Conservation (phyloP, 768 basidiomycete species). For the Suillus bovinus region DNA sequence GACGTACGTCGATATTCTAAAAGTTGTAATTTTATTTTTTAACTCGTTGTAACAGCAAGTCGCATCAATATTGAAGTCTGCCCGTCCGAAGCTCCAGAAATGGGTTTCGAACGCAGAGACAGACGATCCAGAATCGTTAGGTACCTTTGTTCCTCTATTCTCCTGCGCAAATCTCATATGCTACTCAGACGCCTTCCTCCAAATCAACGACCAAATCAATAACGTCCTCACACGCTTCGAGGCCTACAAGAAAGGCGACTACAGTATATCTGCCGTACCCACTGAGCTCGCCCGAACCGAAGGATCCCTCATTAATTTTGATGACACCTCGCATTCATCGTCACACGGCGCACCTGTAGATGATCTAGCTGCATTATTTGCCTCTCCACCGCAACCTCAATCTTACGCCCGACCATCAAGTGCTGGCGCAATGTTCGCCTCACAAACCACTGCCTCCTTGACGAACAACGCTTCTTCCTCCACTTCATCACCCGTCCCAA, state of each 20-base stretch:
- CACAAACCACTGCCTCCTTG: conserved; percentile 23
- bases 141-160: conserved; percentile 41
- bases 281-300: conserved; percentile 36
- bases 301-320: conserved; percentile 76
- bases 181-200: conserved; percentile 79
- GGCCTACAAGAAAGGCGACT: conserved; percentile 92
- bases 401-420: background rate
- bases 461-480: conserved; percentile 31
- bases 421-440: conserved; percentile 1
- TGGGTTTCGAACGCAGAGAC: conserved; percentile 95
- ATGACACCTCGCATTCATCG: conserved; percentile 44
- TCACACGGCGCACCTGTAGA: conserved; percentile 34
- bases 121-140: conserved; percentile 87
- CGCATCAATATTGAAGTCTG: conserved; percentile 72
- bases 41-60: conserved; percentile 66
- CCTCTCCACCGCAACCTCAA: conserved; percentile 15
- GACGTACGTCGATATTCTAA: conserved; percentile 54
- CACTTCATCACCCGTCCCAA: conserved; percentile 19
- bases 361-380: conserved; percentile 68
- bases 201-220: conserved; percentile 99
- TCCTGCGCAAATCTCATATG: conserved; percentile 8
- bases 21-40: background rate
- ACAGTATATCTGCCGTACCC: conserved; percentile 64
- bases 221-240: conserved; percentile 88
- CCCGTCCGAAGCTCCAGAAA: conserved; percentile 93